Evolutionary conservation across 148 eudicot species (phyloP).

Genomic region (Camellia sinensis): DNA sequence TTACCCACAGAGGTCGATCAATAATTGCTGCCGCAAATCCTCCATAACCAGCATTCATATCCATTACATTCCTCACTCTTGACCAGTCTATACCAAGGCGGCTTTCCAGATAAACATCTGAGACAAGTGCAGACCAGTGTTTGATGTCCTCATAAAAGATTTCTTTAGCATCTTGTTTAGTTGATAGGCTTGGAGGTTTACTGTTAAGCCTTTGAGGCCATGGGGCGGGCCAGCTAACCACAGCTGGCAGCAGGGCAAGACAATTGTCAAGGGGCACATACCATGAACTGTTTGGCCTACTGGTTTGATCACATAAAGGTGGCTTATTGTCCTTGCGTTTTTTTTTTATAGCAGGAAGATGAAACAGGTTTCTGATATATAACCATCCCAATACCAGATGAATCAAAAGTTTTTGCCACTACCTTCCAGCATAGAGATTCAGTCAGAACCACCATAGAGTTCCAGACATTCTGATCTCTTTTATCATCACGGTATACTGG

Average conservation of each 20-base stretch:
- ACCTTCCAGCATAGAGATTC: slow-evolving; percentile 69
- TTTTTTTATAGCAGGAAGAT: slow-evolving; percentile 58
- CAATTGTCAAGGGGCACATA: slow-evolving; percentile 72
- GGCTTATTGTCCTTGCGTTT: slow-evolving; percentile 58
- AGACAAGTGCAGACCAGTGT: slow-evolving; percentile 69
- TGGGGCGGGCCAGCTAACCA: slow-evolving; percentile 58
- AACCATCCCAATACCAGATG: slow-evolving; percentile 53
- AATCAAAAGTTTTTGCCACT: slow-evolving; percentile 37
- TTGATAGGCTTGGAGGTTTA: slow-evolving; percentile 56
- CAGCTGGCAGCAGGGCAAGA: slow-evolving; percentile 51
- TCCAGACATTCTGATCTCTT: slow-evolving; percentile 64
- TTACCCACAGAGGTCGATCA: slow-evolving; percentile 76
- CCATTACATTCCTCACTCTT: slow-evolving; percentile 84
- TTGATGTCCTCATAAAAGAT: slow-evolving; percentile 55
- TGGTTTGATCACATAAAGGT: slow-evolving; percentile 55
- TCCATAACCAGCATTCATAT: slow-evolving; percentile 94
- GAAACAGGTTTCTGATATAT: slow-evolving; percentile 85
- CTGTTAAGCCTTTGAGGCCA: slow-evolving; percentile 86
- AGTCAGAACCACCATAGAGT: slow-evolving; percentile 55
- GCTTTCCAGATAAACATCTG: slow-evolving; percentile 60
- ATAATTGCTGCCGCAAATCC: slow-evolving; percentile 89
- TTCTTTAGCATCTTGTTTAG: slow-evolving; percentile 45
- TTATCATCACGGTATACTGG: slow-evolving; percentile 82
- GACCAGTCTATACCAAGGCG: slow-evolving; percentile 66
- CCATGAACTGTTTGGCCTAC: slow-evolving; percentile 63